Evolutionary conservation across 495 filamentous ascomycete species (phyloP).

Genomic region (Pseudomonodictys pantanalensis): DNA sequence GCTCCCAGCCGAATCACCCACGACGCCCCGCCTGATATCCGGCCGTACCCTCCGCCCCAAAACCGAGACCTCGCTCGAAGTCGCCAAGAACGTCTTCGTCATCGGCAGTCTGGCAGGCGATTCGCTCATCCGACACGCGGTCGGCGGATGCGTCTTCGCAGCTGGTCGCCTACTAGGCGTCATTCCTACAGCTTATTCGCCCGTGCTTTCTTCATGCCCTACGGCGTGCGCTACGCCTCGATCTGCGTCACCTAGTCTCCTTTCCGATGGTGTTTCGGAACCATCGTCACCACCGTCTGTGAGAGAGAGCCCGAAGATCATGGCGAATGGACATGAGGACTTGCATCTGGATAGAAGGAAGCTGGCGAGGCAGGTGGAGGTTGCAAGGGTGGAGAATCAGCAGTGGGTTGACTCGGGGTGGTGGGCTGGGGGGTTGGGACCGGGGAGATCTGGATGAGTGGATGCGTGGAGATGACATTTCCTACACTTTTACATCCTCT

Average conservation of each 20-base stretch:
- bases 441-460: background rate
- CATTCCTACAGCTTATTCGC: background rate
- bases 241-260: background rate
- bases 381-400: constrained; percentile 28
- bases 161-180: constrained; percentile 53
- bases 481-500: no score
- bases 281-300: background rate
- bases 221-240: background rate
- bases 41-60: constrained; percentile 56
- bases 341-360: constrained; percentile 36
- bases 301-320: background rate
- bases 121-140: constrained; percentile 62
- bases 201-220: background rate
- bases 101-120: constrained; percentile 65
- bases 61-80: constrained; percentile 53
- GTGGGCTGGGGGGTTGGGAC: constrained; percentile 31
- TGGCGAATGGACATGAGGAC: constrained; percentile 33
- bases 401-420: constrained; percentile 30
- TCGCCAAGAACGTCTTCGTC: constrained; percentile 56
- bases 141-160: constrained; percentile 59
- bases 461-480: no score
- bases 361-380: constrained; percentile 20
- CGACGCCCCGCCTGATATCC: constrained; percentile 44
- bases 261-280: background rate
- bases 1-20: background rate